Percentiles rank a stretch among this genome's conserved stretches.
Conservation (phyloP, 2,329 filamentous ascomycete genomes). For the Xylariaceae sp. region DNA sequence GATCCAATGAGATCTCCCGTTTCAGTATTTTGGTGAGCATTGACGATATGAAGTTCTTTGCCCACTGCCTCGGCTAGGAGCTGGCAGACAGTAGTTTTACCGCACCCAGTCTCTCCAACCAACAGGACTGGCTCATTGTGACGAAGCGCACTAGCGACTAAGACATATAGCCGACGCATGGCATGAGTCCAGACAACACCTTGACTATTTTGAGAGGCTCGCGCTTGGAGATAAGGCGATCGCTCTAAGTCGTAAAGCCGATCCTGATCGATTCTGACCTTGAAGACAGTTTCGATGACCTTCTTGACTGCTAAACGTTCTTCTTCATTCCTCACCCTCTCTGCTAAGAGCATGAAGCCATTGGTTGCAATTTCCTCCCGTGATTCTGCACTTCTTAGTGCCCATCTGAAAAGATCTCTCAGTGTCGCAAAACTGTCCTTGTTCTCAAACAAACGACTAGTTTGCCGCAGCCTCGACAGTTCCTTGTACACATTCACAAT, state of each 20-base stretch:
- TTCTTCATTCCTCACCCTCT: constrained; percentile 89
- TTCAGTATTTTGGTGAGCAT: constrained; percentile 97
- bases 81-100: constrained; percentile 96
- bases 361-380: constrained; percentile 88
- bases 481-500: constrained; percentile 96
- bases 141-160: constrained; percentile 83
- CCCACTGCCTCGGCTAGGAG: constrained; percentile 81
- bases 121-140: constrained; percentile 94
- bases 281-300: constrained; percentile 90
- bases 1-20: constrained; percentile 97
- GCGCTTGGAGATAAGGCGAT: constrained; percentile 61
- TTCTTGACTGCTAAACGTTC: constrained; percentile 84
- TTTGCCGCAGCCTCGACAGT: constrained; percentile 86
- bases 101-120: constrained; percentile 95
- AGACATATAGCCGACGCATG: constrained; percentile 88
- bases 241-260: constrained; percentile 70
- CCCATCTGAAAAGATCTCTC: constrained; percentile 95
- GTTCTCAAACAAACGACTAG: constrained; percentile 90
- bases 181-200: constrained; percentile 92
- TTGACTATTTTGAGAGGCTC: constrained; percentile 56
- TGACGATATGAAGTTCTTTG: constrained; percentile 84
- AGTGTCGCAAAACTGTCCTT: constrained; percentile 97
- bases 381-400: constrained; percentile 80
- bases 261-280: constrained; percentile 77
- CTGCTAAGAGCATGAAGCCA: constrained; percentile 94